Evolutionary conservation across 352 stramenopile species (phyloP).

Genomic region (Pythium sukuiense): DNA sequence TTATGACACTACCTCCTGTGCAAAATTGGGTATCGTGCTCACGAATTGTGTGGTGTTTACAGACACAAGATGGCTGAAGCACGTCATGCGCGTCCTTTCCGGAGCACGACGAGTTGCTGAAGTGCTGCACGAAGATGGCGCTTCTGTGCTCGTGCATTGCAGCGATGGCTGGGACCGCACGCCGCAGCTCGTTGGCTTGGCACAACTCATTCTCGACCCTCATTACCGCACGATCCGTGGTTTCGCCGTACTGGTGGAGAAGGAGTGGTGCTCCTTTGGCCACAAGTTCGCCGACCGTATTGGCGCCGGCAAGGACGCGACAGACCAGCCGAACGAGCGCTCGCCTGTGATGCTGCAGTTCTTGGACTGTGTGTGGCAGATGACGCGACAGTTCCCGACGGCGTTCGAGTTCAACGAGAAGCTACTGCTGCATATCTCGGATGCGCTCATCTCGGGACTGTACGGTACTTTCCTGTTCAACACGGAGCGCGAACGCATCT

Average conservation of each 20-base stretch:
- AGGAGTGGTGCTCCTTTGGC: slow-evolving; percentile 89
- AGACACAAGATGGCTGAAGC: slow-evolving; percentile 96
- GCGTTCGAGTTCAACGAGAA: slow-evolving; percentile 90
- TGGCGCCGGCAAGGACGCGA: slow-evolving; percentile 78
- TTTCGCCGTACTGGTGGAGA: slow-evolving; percentile 83
- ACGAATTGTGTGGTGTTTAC: background rate
- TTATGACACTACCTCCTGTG: slow-evolving; percentile 10
- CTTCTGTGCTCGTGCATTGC: slow-evolving; percentile 84
- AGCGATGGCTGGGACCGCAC: slow-evolving; percentile 89
- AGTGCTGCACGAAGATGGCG: slow-evolving; percentile 82
- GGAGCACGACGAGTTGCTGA: slow-evolving; percentile 71
- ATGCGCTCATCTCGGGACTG: slow-evolving; percentile 75
- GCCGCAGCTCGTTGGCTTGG: slow-evolving; percentile 75
- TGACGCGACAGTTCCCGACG: slow-evolving; percentile 87
- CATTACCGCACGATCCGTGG: slow-evolving; percentile 86
- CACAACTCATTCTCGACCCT: slow-evolving; percentile 84
- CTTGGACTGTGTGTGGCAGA: slow-evolving; percentile 86
- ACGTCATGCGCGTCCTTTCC: slow-evolving; percentile 90
- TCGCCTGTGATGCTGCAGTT: slow-evolving; percentile 89
- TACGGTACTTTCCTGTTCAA: slow-evolving; percentile 88
- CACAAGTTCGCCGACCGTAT: slow-evolving; percentile 89
- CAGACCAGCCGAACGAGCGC: slow-evolving; percentile 77
- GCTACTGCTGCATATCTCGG: slow-evolving; percentile 77
- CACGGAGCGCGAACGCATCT: slow-evolving; percentile 77
- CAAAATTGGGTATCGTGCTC: background rate